Evolutionary conservation across 164 flowering plant species (phyloP), one percentile per base, ranked within the genome.

Genomic region (Stephania cephalantha): DNA sequence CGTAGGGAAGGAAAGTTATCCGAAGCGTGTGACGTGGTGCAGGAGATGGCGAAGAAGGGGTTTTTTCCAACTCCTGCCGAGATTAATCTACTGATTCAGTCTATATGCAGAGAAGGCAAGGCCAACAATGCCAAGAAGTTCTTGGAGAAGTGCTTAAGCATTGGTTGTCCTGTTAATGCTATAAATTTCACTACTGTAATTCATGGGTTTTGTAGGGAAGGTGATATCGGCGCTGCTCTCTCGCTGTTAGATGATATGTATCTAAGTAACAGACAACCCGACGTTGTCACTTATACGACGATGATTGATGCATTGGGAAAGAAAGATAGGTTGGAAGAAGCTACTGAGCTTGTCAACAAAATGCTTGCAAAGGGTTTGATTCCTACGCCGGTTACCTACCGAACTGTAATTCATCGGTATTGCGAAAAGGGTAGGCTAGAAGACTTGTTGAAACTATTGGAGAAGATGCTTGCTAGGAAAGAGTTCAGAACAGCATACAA

Each of bases 241-340:
- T 95, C 98, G 7, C 84, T 93, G 81, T 84, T 93, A 18, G 97
- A 95, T 81, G 99, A 95, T 81, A 91, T 95, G 94, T 95, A 90
- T 83, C 89, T 95, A 25, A 87, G 79, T 76, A 87, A 93, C 83
- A 91, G 84, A 75, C 92, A 87, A 69, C 96, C 99, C 12, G 99
- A 95, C 76, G 90, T 78, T 35, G 76, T 90, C 73, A 93, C 98
- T 4, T 95, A 90, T 74, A 95, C 96, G 4, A 83, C 91, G 6
- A 0, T 95, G 30, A 83, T 95, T 69, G 88, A 91, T 82, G 93
- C 91, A 46, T 74, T 95, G 78, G 95, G 88, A 30, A 90, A 79
- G 80, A 86, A 82, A 61, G 94, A 92, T 68, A 85, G 89, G 78
- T 84, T 89, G 74, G 92, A 88, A 55, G 96, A 91, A 79, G 98